These are phyloP conservation scores for Ballota nigra DNA, from an alignment of 257 asterid species.

Conservation along the genomic window DNA sequence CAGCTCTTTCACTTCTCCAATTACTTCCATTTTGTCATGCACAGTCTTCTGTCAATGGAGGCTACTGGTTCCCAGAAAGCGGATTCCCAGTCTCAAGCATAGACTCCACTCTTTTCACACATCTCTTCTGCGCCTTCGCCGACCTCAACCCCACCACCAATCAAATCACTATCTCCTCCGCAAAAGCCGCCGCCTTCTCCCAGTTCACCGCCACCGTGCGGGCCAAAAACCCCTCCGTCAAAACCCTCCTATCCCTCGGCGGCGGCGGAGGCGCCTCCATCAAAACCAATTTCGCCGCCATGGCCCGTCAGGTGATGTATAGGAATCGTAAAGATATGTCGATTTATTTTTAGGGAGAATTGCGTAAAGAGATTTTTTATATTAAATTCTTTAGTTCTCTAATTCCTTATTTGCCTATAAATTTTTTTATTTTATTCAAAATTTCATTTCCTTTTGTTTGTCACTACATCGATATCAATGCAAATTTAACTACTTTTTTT, in stretches of 20 bases:
- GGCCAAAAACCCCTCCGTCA: constrained; percentile 34
- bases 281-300: constrained; percentile 22
- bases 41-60: constrained; percentile 41
- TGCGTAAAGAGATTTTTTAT: too few species aligned
- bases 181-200: constrained; percentile 30
- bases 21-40: constrained; percentile 19
- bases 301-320: too few species aligned
- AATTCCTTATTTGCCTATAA: too few species aligned
- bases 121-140: constrained; percentile 57
- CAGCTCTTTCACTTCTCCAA: constrained; percentile 15
- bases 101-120: constrained; percentile 47
- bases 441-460: too few species aligned
- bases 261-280: constrained; percentile 40
- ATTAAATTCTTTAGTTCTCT: too few species aligned
- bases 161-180: constrained; percentile 34
- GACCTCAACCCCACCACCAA: constrained; percentile 35
- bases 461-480: too few species aligned
- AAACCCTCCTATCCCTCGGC: constrained; percentile 46
- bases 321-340: too few species aligned
- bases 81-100: constrained; percentile 33
- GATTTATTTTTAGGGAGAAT: too few species aligned
- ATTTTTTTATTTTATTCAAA: too few species aligned
- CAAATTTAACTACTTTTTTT: too few species aligned
- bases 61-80: constrained; percentile 50
- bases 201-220: constrained; percentile 43